A percentile compares a stretch with the other conserved stretches of the same genome.
Evolutionary conservation across 2,329 filamentous ascomycete species (phyloP).

Genomic region (Phaeosphaeriaceae sp.): DNA sequence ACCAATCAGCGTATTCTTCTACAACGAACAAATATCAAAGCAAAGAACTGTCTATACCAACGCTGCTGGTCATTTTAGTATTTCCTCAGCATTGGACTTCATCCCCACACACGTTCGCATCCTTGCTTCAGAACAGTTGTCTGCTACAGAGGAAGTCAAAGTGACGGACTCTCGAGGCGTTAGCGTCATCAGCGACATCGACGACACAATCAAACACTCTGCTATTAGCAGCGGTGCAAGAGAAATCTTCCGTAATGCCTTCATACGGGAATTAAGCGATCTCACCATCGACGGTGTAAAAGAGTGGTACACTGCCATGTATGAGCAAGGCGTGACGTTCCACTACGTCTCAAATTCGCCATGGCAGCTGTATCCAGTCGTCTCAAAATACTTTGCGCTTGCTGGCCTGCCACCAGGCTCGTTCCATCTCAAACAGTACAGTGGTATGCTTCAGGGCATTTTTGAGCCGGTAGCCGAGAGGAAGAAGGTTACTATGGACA

Average conservation of each 20-base stretch:
- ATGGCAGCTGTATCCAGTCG: slow-evolving; percentile 93
- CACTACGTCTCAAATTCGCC: slow-evolving; percentile 99
- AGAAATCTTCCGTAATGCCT: slow-evolving; percentile 96
- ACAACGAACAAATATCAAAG: slow-evolving; percentile 81
- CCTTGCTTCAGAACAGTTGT: slow-evolving; percentile 83
- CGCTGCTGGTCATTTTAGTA: slow-evolving; percentile 84
- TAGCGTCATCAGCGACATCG: slow-evolving; percentile 95
- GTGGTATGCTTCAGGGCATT: slow-evolving; percentile 95
- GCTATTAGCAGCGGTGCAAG: slow-evolving; percentile 86
- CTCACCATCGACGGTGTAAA: slow-evolving; percentile 85
- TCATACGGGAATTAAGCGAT: slow-evolving; percentile 83
- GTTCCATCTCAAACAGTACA: slow-evolving; percentile 95
- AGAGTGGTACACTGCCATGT: slow-evolving; percentile 85
- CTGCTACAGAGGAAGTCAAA: slow-evolving; percentile 77
- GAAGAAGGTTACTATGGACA: slow-evolving; percentile 87
- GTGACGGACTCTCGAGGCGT: slow-evolving; percentile 81
- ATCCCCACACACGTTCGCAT: slow-evolving; percentile 89
- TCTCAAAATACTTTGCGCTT: slow-evolving; percentile 82
- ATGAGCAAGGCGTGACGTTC: slow-evolving; percentile 81
- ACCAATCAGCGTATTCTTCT: slow-evolving; percentile 93
- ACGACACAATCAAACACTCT: slow-evolving; percentile 96
- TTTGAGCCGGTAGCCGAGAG: slow-evolving; percentile 96
- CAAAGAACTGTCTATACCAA: slow-evolving; percentile 87
- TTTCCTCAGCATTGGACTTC: slow-evolving; percentile 84
- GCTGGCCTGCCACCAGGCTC: slow-evolving; percentile 85